Percentiles rank a stretch among this genome's conserved stretches.
These are phyloP conservation scores for Acanthamoeba royreba DNA, from an alignment of 208 protist species.

Conservation along the genomic window DNA sequence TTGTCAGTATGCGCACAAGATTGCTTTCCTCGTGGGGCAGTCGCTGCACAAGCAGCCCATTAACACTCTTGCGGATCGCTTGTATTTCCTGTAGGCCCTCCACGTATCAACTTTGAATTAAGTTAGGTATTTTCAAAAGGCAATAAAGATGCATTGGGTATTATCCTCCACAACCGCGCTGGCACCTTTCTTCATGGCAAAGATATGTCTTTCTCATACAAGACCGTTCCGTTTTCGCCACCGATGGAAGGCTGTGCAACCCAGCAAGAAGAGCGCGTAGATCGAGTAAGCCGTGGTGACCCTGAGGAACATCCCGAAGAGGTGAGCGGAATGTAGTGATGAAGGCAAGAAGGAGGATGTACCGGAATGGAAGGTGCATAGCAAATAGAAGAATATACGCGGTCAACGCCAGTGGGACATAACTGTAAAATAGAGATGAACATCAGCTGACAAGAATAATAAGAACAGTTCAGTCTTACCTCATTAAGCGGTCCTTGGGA, in stretches of 20 bases:
- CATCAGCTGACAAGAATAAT: neutral
- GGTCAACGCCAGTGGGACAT: neutral
- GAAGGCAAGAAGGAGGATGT: neutral
- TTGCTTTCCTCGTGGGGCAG: constrained; percentile 62
- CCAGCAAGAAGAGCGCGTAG: neutral
- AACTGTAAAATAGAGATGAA: neutral
- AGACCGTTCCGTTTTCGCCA: constrained; percentile 1
- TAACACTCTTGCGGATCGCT: neutral
- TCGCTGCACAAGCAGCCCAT: neutral
- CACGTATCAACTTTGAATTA: too few relatives aligned
- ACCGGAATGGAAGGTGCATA: neutral
- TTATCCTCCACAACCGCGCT: too few relatives aligned
- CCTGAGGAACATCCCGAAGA: neutral
- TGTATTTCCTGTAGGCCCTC: constrained; percentile 1
- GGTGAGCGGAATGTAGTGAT: neutral
- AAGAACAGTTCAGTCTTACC: neutral
- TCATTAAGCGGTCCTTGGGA: neutral
- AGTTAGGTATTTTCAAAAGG: too few relatives aligned
- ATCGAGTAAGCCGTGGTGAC: neutral
- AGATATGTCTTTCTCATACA: too few relatives aligned
- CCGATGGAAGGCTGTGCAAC: neutral
- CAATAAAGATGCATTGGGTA: too few relatives aligned
- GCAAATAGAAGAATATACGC: neutral
- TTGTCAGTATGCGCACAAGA: constrained; percentile 66
- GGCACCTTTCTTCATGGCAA: too few relatives aligned